These are phyloP conservation scores for Mrakiaceae sp. DNA, from an alignment of 1,284 basidiomycete genomes.

Conservation along the genomic window DNA sequence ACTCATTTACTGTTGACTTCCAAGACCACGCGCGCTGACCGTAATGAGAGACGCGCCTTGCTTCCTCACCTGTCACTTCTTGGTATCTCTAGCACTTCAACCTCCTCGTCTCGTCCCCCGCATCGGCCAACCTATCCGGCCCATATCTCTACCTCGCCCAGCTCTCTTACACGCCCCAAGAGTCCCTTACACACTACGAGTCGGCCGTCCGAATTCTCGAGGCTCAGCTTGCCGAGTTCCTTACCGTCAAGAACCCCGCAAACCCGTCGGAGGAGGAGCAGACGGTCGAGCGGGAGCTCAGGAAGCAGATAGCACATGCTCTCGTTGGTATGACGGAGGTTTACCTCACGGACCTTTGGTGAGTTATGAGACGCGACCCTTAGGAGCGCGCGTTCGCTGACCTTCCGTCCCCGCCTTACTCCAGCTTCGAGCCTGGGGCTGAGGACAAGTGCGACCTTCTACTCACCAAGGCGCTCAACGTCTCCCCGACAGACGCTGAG, in stretches of 20 bases:
- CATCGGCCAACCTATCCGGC: slow-evolving; percentile 52
- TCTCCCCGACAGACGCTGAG: slow-evolving; percentile 66
- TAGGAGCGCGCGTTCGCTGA: not conserved
- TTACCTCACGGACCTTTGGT: slow-evolving; percentile 96
- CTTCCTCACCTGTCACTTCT: not conserved
- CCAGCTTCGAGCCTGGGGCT: slow-evolving; percentile 66
- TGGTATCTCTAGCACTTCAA: slow-evolving; percentile 27
- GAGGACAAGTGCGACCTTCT: slow-evolving; percentile 70
- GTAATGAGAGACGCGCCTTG: not conserved
- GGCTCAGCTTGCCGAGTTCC: slow-evolving; percentile 43
- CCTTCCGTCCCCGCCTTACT: not conserved
- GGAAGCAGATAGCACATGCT: slow-evolving; percentile 64
- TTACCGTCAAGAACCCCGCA: slow-evolving; percentile 21
- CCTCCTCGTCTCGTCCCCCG: slow-evolving; percentile 50
- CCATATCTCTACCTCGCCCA: slow-evolving; percentile 87
- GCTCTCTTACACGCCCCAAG: slow-evolving; percentile 55
- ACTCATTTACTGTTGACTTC: slow-evolving; percentile 3
- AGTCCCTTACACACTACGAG: slow-evolving; percentile 68
- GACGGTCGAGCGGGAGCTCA: slow-evolving; percentile 47
- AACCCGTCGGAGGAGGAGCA: slow-evolving; percentile 22
- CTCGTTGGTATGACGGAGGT: slow-evolving; percentile 87
- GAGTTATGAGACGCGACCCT: slow-evolving; percentile 25
- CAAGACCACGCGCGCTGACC: not conserved
- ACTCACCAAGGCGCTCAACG: slow-evolving; percentile 56
- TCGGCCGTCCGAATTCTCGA: slow-evolving; percentile 65